Evolutionary conservation across 1,284 basidiomycete species (phyloP), one percentile per base, ranked within the genome.

Genomic region (Pterulicium gracile): DNA sequence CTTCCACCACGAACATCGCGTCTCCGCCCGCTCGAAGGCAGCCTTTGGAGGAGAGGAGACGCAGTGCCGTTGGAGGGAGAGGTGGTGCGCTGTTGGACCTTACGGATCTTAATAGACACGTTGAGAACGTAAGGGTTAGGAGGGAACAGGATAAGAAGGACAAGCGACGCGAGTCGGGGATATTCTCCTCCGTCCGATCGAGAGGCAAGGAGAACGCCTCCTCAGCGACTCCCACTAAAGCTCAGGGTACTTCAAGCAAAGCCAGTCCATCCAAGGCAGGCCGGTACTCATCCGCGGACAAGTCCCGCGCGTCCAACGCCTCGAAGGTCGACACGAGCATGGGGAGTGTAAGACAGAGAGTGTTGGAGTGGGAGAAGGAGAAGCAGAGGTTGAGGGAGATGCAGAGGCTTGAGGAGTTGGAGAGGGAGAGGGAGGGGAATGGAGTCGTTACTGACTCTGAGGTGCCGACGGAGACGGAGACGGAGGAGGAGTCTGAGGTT

Each of bases 361-460:
- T 78, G 42, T 63, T 58, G 47, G 75, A 78, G 49, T 79, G 77
- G 76, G 75, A 79, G 53, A 59, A 72, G 32, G 77, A 79, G 57
- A 66, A 68, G 46, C 66, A 75, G 59, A 60, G 75, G 44, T 57
- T 78, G 51, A 61, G 74, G 50, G 75, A 79, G 63, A 74, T 75
- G 64, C 65, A 66, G 47, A 62, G 67, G 46, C 52, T 74, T 52
- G 69, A 74, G 55, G 75, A 75, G 55, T 54, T 72, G 27, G 66
- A 72, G 55, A 60, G 60, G 51, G 71, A 72, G 51, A 61, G 65
- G 21, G 71, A 75, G 54, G 64, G 66, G 47, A 45, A 44, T 43
- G 45, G 43, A 22, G 22, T 43, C 22, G 45, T 53, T 41, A 46
- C 35, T 12, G 50, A 51, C 17, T 40, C 47, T 7, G 49, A 46